A percentile compares a stretch with the other conserved stretches of the same genome.
phyloP scores from a whole-genome alignment of 768 basidiomycete species.

The Cytidiella melzeri region DNA sequence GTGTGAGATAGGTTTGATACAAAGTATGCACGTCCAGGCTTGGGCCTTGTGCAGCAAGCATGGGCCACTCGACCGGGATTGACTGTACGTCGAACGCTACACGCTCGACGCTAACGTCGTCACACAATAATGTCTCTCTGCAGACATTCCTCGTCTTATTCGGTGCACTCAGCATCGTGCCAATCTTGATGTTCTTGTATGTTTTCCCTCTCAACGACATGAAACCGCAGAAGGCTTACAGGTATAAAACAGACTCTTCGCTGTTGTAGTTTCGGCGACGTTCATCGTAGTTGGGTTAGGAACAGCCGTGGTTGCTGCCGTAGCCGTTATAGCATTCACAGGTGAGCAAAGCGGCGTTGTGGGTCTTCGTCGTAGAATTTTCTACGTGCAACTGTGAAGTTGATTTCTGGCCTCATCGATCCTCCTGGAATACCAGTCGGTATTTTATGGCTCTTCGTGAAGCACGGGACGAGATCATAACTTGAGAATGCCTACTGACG shows the following conservation, averaged over 20 bases:
- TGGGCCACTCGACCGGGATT: slow-evolving; percentile 13
- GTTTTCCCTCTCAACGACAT: background rate
- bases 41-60: slow-evolving; percentile 4
- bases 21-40: slow-evolving; percentile 8
- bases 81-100: slow-evolving; percentile 19
- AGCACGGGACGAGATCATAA: too few species aligned
- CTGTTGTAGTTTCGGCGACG: slow-evolving; percentile 17
- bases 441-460: too few species aligned
- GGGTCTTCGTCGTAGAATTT: background rate
- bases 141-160: slow-evolving; percentile 16
- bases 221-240: background rate
- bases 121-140: background rate
- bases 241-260: slow-evolving; percentile 15
- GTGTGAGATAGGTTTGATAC: slow-evolving; percentile 13
- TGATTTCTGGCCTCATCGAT: background rate
- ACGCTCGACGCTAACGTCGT: too few species aligned
- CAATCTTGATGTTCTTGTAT: slow-evolving; percentile 18
- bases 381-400: background rate
- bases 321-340: slow-evolving; percentile 10
- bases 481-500: too few species aligned
- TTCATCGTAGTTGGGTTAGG: slow-evolving; percentile 14
- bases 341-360: slow-evolving; percentile 14
- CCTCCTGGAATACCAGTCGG: too few species aligned
- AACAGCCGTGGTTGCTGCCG: slow-evolving; percentile 8
- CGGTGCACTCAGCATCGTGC: slow-evolving; percentile 15